These are phyloP conservation scores for Piromyces sp. DNA, from an alignment of 192 early-diverging fungal species.

Conservation along the genomic window DNA sequence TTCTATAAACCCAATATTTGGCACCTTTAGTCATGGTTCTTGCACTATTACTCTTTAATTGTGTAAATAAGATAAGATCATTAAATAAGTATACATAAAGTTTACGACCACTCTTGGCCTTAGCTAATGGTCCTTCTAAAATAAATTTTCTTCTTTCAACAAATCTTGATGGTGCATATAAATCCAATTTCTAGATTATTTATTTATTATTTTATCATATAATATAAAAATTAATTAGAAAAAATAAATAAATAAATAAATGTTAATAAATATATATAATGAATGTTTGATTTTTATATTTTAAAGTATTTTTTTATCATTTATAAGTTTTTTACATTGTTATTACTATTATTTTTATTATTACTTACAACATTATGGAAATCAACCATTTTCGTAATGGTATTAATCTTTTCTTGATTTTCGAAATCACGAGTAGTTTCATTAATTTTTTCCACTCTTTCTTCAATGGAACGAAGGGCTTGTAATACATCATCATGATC, in stretches of 20 bases:
- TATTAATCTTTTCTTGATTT: constrained; percentile 26
- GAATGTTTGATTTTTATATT: too few species aligned
- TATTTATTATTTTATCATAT: constrained; percentile 15
- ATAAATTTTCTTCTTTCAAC: constrained; percentile 43
- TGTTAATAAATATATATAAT: neutral
- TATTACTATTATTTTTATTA: too few species aligned
- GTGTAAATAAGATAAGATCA: constrained; percentile 33
- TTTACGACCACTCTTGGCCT: constrained; percentile 62
- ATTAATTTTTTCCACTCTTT: constrained; percentile 22
- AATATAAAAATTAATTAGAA: too few species aligned
- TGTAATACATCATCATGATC: constrained; percentile 20
- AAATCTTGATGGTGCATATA: constrained; percentile 30
- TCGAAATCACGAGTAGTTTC: constrained; percentile 20
- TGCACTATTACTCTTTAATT: constrained; percentile 9
- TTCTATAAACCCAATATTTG: constrained; percentile 13
- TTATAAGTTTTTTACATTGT: too few species aligned
- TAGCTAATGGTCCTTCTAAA: constrained; percentile 49
- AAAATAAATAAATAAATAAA: constrained; percentile 1
- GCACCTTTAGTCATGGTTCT: constrained; percentile 7
- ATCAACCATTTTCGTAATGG: constrained; percentile 34
- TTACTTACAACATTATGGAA: constrained; percentile 27
- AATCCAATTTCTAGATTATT: constrained; percentile 21
- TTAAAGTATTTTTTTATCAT: too few species aligned
- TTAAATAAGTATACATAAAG: constrained; percentile 43
- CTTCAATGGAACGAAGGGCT: constrained; percentile 21